phyloP scores from a whole-genome alignment of 768 basidiomycete genomes.

The Amanita fuliginea region DNA sequence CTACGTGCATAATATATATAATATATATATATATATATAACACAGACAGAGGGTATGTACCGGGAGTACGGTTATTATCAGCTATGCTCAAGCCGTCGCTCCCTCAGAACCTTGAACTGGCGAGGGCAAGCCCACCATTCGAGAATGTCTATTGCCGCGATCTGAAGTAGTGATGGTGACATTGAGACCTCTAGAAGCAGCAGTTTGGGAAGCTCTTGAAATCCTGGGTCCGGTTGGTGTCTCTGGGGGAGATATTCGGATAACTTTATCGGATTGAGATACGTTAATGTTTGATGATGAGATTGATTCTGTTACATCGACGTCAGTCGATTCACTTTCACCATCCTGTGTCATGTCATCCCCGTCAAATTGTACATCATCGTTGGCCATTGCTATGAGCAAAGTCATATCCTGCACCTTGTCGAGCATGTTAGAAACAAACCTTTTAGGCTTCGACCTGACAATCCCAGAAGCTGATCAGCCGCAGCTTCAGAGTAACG shows the following conservation, averaged over 20 bases:
- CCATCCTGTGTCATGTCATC: constrained; percentile 61
- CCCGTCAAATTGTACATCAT: constrained; percentile 59
- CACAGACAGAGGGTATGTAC: background rate
- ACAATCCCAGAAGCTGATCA: constrained; percentile 70
- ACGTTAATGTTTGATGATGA: constrained; percentile 30
- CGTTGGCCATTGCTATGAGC: constrained; percentile 25
- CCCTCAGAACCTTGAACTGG: constrained; percentile 12
- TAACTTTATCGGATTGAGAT: constrained; percentile 15
- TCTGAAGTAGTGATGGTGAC: constrained; percentile 40
- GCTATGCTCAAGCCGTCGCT: background rate
- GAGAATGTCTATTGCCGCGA: constrained; percentile 52
- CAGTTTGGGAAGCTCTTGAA: constrained; percentile 47
- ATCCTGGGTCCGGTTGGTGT: constrained; percentile 27
- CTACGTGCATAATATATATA: background rate
- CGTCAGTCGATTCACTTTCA: constrained; percentile 60
- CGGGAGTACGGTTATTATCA: background rate
- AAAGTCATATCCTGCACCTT: background rate
- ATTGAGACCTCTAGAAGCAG: constrained; percentile 63
- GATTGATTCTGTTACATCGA: constrained; percentile 40
- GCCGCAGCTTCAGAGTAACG: constrained; percentile 79
- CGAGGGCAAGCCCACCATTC: constrained; percentile 53
- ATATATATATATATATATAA: background rate
- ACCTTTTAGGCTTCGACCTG: constrained; percentile 61
- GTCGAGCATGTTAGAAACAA: background rate
- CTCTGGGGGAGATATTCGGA: constrained; percentile 26